Conservation (phyloP, 768 basidiomycete genomes). For the Coprinopsis marcescibilis region DNA sequence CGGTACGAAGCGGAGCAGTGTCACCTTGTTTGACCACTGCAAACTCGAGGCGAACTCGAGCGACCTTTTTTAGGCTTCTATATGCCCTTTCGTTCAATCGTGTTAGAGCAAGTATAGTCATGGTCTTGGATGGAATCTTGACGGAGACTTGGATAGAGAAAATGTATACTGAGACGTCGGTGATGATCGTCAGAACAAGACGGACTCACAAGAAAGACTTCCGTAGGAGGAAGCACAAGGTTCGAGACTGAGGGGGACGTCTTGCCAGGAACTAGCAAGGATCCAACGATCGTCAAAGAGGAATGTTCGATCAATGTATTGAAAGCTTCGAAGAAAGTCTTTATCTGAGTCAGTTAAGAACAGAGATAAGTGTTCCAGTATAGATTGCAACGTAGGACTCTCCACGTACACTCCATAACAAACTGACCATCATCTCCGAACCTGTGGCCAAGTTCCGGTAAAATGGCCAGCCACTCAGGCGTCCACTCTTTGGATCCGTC, state of each 20-base stretch:
- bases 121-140: constrained; percentile 29
- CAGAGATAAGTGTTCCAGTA: no score
- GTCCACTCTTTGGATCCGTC: constrained; percentile 43
- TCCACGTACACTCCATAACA: constrained; percentile 36
- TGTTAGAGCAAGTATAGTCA: constrained; percentile 41
- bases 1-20: constrained; percentile 26
- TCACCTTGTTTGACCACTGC: constrained; percentile 39
- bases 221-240: constrained; percentile 38
- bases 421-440: constrained; percentile 42
- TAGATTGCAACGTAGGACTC: not conserved
- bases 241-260: constrained; percentile 27
- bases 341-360: constrained; percentile 32
- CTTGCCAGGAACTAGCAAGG: constrained; percentile 47
- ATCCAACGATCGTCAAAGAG: constrained; percentile 47
- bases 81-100: constrained; percentile 43
- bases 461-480: constrained; percentile 30
- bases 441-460: constrained; percentile 28
- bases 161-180: not conserved
- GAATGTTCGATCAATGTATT: constrained; percentile 41
- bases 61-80: constrained; percentile 27
- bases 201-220: constrained; percentile 41
- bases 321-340: constrained; percentile 43
- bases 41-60: constrained; percentile 38
- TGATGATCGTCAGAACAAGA: no score
- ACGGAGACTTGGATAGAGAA: constrained; percentile 34